These are phyloP conservation scores for Aquilaria malaccensis DNA, from an alignment of 345 rosid species.

Conservation along the genomic window DNA sequence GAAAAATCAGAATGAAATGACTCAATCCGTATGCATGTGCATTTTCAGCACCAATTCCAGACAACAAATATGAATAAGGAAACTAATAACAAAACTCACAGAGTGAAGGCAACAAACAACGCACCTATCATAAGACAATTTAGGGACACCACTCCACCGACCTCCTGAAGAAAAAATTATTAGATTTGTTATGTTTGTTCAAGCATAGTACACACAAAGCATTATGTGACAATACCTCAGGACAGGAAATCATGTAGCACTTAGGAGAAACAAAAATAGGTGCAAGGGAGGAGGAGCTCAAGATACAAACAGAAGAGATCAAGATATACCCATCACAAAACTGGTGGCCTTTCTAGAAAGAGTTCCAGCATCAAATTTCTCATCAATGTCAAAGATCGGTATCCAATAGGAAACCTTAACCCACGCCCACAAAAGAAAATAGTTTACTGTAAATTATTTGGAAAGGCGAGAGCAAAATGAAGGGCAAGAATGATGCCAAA, in stretches of 20 bases:
- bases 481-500: background rate
- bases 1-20: slow-evolving; percentile 12
- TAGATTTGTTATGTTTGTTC: slow-evolving; percentile 5
- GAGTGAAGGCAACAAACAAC: slow-evolving; percentile 8
- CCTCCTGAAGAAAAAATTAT: slow-evolving; percentile 53
- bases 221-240: background rate
- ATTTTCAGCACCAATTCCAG: background rate
- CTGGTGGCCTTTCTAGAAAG: slow-evolving; percentile 56
- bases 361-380: slow-evolving; percentile 51
- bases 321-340: slow-evolving; percentile 69
- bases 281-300: background rate
- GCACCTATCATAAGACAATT: slow-evolving; percentile 61
- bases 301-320: slow-evolving; percentile 3
- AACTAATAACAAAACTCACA: background rate
- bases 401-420: slow-evolving; percentile 84
- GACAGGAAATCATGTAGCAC: background rate
- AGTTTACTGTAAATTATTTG: background rate
- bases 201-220: background rate
- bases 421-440: slow-evolving; percentile 55
- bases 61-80: slow-evolving; percentile 2
- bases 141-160: slow-evolving; percentile 95
- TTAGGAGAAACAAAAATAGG: too few relatives aligned
- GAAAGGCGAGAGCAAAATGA: background rate
- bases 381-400: slow-evolving; percentile 68
- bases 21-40: slow-evolving; percentile 1